These are phyloP conservation scores for Raddia distichophylla DNA, from an alignment of 176 grass and related monocot genomes.

Conservation along the genomic window DNA sequence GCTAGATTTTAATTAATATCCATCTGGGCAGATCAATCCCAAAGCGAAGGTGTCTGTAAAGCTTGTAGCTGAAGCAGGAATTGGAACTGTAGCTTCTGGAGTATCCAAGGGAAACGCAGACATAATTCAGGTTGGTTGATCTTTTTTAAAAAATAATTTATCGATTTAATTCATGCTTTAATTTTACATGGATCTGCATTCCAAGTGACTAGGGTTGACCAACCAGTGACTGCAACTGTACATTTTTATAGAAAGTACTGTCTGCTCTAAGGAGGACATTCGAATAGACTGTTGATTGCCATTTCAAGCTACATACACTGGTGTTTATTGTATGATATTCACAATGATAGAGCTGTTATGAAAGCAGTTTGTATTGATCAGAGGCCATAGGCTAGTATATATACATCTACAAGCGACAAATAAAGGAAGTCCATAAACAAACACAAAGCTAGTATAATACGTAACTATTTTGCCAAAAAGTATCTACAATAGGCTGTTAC, in stretches of 20 bases:
- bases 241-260: background rate
- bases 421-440: too few relatives aligned
- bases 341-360: background rate
- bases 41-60: constrained; percentile 98
- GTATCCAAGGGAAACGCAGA: constrained; percentile 98
- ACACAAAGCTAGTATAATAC: background rate
- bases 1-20: constrained; percentile 40
- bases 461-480: background rate
- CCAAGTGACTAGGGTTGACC: background rate
- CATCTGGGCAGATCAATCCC: constrained; percentile 80
- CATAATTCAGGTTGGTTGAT: constrained; percentile 81
- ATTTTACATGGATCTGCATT: constrained; percentile 24
- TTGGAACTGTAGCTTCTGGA: constrained; percentile 99
- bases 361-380: too few relatives aligned
- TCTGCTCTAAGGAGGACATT: background rate
- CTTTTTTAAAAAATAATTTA: constrained; percentile 23
- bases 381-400: too few relatives aligned
- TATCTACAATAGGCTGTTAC: background rate
- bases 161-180: constrained; percentile 26
- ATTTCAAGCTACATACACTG: constrained; percentile 7
- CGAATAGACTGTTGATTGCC: background rate
- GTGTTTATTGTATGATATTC: constrained; percentile 19
- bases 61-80: constrained; percentile 97
- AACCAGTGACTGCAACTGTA: background rate
- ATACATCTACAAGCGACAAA: too few relatives aligned